Conservation (phyloP, 2,329 filamentous ascomycete species). For the Colletotrichum sp. region DNA sequence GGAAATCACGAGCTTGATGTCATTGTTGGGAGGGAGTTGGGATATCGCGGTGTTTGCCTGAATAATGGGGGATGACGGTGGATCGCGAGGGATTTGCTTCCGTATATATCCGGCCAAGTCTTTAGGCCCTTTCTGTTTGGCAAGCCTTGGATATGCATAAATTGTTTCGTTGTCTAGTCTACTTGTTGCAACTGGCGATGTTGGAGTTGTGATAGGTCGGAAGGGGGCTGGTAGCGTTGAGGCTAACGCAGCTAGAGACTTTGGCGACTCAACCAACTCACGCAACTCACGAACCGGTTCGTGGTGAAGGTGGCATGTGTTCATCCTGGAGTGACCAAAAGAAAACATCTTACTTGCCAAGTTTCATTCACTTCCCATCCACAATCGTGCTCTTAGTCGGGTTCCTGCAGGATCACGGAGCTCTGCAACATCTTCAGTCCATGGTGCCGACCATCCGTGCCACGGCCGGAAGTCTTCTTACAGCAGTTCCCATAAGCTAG, state of each 20-base stretch:
- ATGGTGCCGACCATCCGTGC: not conserved
- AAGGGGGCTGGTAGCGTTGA: not conserved
- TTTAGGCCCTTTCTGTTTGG: not conserved
- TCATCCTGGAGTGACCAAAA: not conserved
- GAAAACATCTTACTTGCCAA: too few relatives aligned
- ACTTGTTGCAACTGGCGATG: not conserved
- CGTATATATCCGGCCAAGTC: not conserved
- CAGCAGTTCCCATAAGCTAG: too few relatives aligned
- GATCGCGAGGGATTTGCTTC: not conserved
- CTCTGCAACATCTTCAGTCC: not conserved
- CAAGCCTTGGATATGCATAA: not conserved
- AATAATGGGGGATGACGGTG: not conserved
- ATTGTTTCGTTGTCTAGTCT: not conserved
- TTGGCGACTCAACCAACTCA: not conserved
- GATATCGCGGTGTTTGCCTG: not conserved
- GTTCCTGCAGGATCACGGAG: slow-evolving; percentile 2
- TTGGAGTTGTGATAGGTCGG: not conserved
- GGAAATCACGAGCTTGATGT: not conserved
- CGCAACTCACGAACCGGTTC: not conserved
- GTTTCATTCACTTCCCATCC: not conserved
- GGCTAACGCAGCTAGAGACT: slow-evolving; percentile 2
- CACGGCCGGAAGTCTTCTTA: too few relatives aligned
- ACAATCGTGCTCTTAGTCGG: not conserved
- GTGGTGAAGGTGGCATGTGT: not conserved
- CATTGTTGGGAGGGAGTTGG: not conserved